Conservation (phyloP, 2,329 filamentous ascomycete genomes). For the Trichoderma harzianum region DNA sequence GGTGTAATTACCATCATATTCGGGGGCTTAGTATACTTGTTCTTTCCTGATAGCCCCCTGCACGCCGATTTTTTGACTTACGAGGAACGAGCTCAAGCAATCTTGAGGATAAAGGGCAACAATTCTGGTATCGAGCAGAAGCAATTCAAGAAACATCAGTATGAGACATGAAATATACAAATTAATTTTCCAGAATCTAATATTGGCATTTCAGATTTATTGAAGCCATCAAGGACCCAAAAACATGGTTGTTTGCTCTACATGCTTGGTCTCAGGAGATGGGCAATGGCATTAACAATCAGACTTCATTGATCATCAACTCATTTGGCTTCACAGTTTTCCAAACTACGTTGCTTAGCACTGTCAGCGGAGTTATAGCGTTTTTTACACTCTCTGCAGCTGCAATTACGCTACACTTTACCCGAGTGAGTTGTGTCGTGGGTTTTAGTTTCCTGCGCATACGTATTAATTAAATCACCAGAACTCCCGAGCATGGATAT, state of each 20-base stretch:
- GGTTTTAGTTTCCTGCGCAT: neutral
- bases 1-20: constrained; percentile 21
- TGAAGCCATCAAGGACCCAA: constrained; percentile 30
- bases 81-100: constrained; percentile 28
- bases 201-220: constrained; percentile 16
- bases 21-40: constrained; percentile 19
- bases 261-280: constrained; percentile 36
- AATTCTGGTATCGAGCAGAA: constrained; percentile 36
- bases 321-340: constrained; percentile 41
- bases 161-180: neutral
- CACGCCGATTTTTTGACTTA: constrained; percentile 24
- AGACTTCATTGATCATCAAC: constrained; percentile 42
- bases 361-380: constrained; percentile 15
- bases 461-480: neutral
- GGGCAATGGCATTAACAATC: constrained; percentile 38
- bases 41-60: constrained; percentile 16
- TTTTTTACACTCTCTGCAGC: constrained; percentile 15
- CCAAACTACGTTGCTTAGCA: constrained; percentile 31
- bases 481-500: constrained; percentile 20
- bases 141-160: constrained; percentile 32
- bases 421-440: neutral
- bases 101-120: constrained; percentile 31
- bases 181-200: neutral
- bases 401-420: constrained; percentile 10
- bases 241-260: constrained; percentile 31